phyloP scores from a whole-genome alignment of 768 basidiomycete genomes.

The Sistotremastrum suecicum region DNA sequence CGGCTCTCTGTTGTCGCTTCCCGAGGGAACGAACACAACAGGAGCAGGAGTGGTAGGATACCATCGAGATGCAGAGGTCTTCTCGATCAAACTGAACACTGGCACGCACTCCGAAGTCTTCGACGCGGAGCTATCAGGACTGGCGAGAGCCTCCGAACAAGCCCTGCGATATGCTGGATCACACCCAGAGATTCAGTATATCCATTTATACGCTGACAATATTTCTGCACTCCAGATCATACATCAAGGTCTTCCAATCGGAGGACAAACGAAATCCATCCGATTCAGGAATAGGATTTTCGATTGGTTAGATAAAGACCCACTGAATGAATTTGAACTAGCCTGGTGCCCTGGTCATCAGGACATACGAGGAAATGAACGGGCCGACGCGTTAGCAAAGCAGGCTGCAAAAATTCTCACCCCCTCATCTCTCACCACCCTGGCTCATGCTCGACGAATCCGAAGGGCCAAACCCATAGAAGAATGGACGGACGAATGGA shows the following conservation, averaged over 20 bases:
- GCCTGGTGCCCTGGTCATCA: slow-evolving; percentile 14
- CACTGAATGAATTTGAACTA: slow-evolving; percentile 3
- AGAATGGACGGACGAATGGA: too few relatives aligned
- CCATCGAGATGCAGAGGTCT: slow-evolving; percentile 9
- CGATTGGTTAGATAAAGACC: slow-evolving; percentile 6
- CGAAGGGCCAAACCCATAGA: too few relatives aligned
- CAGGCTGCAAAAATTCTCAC: slow-evolving; percentile 4
- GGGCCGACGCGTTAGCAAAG: slow-evolving; percentile 15
- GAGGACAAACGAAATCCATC: slow-evolving; percentile 10
- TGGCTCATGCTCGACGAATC: too few relatives aligned
- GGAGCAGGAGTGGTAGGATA: slow-evolving; percentile 12
- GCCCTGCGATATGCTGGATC: slow-evolving; percentile 2
- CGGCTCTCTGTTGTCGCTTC: slow-evolving; percentile 3
- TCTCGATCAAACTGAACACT: neutral
- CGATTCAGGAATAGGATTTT: slow-evolving; percentile 8
- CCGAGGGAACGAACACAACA: neutral
- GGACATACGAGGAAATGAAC: slow-evolving; percentile 12
- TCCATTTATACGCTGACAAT: slow-evolving; percentile 8
- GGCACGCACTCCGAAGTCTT: slow-evolving; percentile 15
- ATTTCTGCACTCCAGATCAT: slow-evolving; percentile 3
- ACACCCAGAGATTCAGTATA: neutral
- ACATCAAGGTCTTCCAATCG: neutral
- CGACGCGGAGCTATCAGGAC: slow-evolving; percentile 16
- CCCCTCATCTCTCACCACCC: too few relatives aligned
- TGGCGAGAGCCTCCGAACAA: slow-evolving; percentile 7